Evolutionary conservation across 129 eudicot genomes (phyloP).

Genomic region (Artemisia annua): DNA sequence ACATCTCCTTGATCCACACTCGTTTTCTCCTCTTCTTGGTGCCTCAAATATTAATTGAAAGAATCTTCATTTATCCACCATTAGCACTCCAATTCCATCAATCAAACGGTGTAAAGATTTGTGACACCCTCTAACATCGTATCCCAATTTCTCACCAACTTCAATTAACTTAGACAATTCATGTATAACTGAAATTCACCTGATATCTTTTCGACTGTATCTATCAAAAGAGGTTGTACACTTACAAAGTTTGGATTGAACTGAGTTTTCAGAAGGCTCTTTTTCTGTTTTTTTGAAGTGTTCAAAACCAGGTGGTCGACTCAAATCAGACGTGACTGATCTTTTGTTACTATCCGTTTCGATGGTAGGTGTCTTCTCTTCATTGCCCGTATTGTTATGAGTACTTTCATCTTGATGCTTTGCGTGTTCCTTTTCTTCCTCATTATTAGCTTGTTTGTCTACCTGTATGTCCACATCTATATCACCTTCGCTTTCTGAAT

Average conservation of each 20-base stretch:
- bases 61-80: background rate
- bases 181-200: no score
- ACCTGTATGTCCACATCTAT: no score
- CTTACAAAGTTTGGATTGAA: background rate
- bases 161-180: no score
- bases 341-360: background rate
- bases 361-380: background rate
- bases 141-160: no score
- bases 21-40: background rate
- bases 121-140: no score
- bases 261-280: background rate
- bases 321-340: background rate
- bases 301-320: background rate
- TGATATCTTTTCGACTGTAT: no score
- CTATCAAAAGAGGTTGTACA: background rate
- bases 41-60: background rate
- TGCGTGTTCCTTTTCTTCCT: no score
- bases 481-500: no score
- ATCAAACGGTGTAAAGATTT: no score
- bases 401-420: background rate
- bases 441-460: no score
- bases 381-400: background rate
- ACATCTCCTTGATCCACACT: no score
- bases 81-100: background rate
- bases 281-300: background rate